Evolutionary conservation across 2,329 filamentous ascomycete species (phyloP).

Genomic region (Colletotrichum noveboracense): DNA sequence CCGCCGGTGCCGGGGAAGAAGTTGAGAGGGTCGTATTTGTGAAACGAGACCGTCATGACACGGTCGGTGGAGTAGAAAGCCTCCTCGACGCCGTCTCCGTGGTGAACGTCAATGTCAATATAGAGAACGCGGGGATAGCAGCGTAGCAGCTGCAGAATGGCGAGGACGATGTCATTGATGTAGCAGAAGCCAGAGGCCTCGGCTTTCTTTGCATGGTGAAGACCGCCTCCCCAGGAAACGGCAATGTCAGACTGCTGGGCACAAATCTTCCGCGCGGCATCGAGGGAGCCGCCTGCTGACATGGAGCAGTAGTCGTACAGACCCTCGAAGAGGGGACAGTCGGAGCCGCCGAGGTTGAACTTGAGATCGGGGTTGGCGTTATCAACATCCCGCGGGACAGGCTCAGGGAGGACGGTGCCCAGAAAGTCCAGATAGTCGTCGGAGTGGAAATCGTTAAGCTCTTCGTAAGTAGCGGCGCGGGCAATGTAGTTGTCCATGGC

Average conservation of each 20-base stretch:
- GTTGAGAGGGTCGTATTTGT: slow-evolving; percentile 85
- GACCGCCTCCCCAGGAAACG: slow-evolving; percentile 95
- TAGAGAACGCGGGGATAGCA: slow-evolving; percentile 87
- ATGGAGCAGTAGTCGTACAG: slow-evolving; percentile 95
- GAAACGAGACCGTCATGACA: slow-evolving; percentile 92
- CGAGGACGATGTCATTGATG: slow-evolving; percentile 97
- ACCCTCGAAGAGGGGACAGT: slow-evolving; percentile 96
- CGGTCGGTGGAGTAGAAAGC: slow-evolving; percentile 89
- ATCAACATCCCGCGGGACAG: slow-evolving; percentile 69
- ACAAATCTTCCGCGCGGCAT: slow-evolving; percentile 88
- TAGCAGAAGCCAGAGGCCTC: slow-evolving; percentile 98
- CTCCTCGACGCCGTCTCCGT: slow-evolving; percentile 90
- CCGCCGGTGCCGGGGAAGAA: slow-evolving; percentile 95
- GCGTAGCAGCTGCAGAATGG: slow-evolving; percentile 85
- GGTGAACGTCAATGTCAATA: slow-evolving; percentile 93
- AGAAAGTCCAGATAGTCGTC: slow-evolving; percentile 92
- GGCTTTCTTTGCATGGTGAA: slow-evolving; percentile 94
- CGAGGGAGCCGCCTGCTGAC: slow-evolving; percentile 88
- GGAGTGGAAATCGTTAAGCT: slow-evolving; percentile 86
- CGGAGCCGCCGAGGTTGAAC: slow-evolving; percentile 88
- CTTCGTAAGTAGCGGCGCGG: slow-evolving; percentile 83
- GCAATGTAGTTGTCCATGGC: slow-evolving; percentile 95
- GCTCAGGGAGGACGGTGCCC: slow-evolving; percentile 70
- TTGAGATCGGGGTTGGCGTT: slow-evolving; percentile 67
- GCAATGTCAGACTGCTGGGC: slow-evolving; percentile 91